Evolutionary conservation across 1,284 basidiomycete genomes (phyloP), one percentile per base, ranked within the genome.

Genomic region (Fistulina hepatica): DNA sequence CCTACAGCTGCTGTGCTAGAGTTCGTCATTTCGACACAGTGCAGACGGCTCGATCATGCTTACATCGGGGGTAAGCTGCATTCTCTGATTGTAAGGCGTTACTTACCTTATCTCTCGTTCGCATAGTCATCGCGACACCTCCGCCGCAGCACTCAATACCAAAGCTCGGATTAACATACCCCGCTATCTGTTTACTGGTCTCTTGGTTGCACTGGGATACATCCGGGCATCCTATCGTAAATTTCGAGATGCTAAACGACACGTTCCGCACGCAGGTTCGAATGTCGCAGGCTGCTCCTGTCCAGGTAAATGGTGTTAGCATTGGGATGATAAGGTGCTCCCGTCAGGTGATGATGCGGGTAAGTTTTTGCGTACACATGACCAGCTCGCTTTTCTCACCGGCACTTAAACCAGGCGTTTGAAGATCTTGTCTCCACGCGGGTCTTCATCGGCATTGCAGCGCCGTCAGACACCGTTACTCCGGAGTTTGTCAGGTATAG

Each of bases 221-320:
- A 2, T 66, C 68, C 9, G 84, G 84, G 1, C 81, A 86, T 43
- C 67, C 76, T 17, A 53, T 53, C 5, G 70, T 85, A 52, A 88
- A 77, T 2, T 89, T 88, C 52, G 83, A 85, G 52, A 81, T 85
- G 77, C 64, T 89, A 3, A 62, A 76, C 44, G 76, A 82, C 33
- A 60, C 64, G 13, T 81, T 84, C 53, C 67, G 69, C 21, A 69
- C 71, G 41, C 81, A 84, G 55, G 65, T 81, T 13, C 73, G 76
- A 17, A 65, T 72, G 13, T 80, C 80, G 4, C 64, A 65, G 12
- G 71, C 76, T 11, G 81, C 81, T 0, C 82, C 82, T 2, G 71
- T 85, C n/a, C 74, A 78, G 40, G 53, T 83, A 21, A 73, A 74
- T 37, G 80, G 81, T 3, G 76, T 74, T 3, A 73, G 73, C 36